A percentile compares a stretch with the other conserved stretches of the same genome.
These are phyloP conservation scores for Colletotrichum godetiae DNA, from an alignment of 2,329 filamentous ascomycete species.

Conservation along the genomic window DNA sequence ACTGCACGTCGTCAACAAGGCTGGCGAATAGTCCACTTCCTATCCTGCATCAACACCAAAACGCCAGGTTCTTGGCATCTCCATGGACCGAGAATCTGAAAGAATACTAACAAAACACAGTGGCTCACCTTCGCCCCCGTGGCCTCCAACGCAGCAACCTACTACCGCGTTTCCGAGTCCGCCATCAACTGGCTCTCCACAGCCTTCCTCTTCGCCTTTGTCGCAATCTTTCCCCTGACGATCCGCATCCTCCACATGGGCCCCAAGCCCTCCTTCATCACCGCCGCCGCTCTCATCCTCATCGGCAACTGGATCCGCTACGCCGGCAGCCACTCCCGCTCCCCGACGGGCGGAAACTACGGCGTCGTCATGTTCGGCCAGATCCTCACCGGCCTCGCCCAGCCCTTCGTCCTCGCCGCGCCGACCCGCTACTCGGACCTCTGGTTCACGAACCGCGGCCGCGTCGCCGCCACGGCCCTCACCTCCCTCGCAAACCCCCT, in stretches of 20 bases:
- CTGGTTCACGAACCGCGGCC: conserved; percentile 89
- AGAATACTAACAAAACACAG: conserved; percentile 54
- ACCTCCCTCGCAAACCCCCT: conserved; percentile 90
- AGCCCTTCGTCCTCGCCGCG: conserved; percentile 91
- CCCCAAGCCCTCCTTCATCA: conserved; percentile 81
- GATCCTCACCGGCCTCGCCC: conserved; percentile 87
- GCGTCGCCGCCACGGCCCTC: conserved; percentile 88
- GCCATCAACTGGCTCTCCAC: conserved; percentile 95
- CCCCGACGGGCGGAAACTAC: conserved; percentile 67
- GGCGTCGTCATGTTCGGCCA: conserved; percentile 90
- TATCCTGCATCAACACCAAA: neutral
- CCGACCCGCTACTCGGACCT: conserved; percentile 92
- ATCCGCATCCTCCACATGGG: conserved; percentile 85
- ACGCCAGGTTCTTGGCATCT: neutral
- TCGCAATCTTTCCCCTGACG: conserved; percentile 75
- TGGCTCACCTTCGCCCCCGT: conserved; percentile 95
- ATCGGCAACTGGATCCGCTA: conserved; percentile 93
- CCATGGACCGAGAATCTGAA: neutral
- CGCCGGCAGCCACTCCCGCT: conserved; percentile 68
- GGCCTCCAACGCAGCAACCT: conserved; percentile 76
- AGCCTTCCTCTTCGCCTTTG: conserved; percentile 87
- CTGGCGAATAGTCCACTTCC: conserved; percentile 4
- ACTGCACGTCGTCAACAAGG: neutral
- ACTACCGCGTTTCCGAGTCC: conserved; percentile 80
- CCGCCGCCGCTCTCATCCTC: conserved; percentile 78